Conservation (phyloP, 495 filamentous ascomycete species). For the Penicillium goetzii region DNA sequence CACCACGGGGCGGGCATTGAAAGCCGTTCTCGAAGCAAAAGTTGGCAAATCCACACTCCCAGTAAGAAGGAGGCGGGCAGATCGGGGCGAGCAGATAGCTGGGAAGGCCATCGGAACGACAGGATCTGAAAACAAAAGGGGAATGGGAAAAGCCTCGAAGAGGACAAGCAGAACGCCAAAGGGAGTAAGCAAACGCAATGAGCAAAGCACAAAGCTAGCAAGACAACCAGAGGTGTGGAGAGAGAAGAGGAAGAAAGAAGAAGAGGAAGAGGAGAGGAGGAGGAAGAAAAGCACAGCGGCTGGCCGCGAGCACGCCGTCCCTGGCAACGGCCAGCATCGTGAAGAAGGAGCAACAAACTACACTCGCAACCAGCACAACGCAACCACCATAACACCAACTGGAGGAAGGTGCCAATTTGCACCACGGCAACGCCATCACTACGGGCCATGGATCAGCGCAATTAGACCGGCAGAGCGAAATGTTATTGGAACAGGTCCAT, state of each 20-base stretch:
- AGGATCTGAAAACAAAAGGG: background rate
- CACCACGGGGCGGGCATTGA: background rate
- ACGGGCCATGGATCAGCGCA: background rate
- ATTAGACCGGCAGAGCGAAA: background rate
- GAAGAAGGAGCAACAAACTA: background rate
- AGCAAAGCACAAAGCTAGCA: conserved; percentile 1
- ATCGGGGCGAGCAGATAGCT: conserved; percentile 8
- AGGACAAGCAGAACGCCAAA: background rate
- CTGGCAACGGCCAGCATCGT: conserved; percentile 6
- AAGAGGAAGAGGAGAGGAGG: background rate
- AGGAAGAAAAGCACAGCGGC: background rate
- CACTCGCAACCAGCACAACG: background rate
- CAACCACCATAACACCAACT: background rate
- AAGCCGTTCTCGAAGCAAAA: background rate
- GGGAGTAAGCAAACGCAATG: background rate
- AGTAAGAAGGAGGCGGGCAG: conserved; percentile 5
- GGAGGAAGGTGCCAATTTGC: background rate
- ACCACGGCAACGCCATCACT: background rate
- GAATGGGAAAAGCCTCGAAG: conserved; percentile 1
- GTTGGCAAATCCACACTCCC: background rate
- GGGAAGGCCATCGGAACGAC: conserved; percentile 5
- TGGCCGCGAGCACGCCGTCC: background rate
- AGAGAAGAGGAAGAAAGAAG: conserved; percentile 3
- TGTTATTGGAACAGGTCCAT: background rate
- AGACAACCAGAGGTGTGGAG: conserved; percentile 1